A percentile compares a stretch with the other conserved stretches of the same genome.
These are phyloP conservation scores for Akebia trifoliata DNA, from an alignment of 164 flowering plant species.

Conservation along the genomic window DNA sequence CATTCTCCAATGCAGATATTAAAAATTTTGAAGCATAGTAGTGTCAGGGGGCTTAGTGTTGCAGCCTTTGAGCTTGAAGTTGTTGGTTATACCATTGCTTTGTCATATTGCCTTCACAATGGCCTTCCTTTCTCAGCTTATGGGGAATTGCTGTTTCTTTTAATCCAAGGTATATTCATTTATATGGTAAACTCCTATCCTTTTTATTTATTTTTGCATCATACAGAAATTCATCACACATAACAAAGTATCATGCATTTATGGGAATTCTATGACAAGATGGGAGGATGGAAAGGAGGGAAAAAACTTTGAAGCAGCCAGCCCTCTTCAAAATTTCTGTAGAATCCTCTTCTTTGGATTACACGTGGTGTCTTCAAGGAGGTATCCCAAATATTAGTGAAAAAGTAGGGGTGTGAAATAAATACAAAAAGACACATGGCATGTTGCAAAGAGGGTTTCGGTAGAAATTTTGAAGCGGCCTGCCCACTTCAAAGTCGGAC, in stretches of 20 bases:
- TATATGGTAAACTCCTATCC: not conserved
- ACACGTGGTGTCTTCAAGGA: no score
- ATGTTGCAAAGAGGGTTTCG: no score
- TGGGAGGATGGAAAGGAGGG: no score
- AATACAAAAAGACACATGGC: no score
- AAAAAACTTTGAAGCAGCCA: no score
- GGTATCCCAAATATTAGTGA: no score
- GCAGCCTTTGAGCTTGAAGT: slow-evolving; percentile 90
- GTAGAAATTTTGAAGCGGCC: no score
- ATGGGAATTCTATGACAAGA: not conserved
- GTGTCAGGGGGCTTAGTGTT: slow-evolving; percentile 86
- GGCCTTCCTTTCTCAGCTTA: slow-evolving; percentile 94
- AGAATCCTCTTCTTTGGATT: no score
- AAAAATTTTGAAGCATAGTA: slow-evolving; percentile 70
- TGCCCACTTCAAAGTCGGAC: no score
- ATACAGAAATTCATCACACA: not conserved
- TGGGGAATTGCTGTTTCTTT: slow-evolving; percentile 80
- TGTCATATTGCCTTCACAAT: slow-evolving; percentile 90
- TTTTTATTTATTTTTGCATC: not conserved
- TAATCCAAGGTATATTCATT: slow-evolving; percentile 62
- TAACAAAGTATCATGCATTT: not conserved
- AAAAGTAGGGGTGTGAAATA: no score
- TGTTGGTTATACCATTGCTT: slow-evolving; percentile 82
- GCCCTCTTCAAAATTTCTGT: no score
- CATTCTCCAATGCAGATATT: slow-evolving; percentile 48